phyloP scores from a whole-genome alignment of 805 yeast genomes.

The Candida insectorum region DNA sequence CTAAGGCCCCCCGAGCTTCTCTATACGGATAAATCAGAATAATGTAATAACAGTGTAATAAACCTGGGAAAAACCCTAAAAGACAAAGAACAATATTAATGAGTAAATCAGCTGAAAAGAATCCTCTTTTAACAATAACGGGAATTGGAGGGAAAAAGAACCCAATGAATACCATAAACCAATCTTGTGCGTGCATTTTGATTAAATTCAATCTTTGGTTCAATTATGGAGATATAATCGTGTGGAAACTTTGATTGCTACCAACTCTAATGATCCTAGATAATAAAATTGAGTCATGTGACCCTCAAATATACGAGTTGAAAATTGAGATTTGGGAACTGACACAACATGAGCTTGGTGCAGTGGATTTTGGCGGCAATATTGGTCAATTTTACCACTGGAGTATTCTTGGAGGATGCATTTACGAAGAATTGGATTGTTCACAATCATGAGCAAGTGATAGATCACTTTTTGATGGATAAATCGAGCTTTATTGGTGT shows the following conservation, averaged over 20 bases:
- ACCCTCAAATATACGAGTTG: constrained; percentile 14
- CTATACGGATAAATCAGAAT: constrained; percentile 65
- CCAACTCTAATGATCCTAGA: too few species aligned
- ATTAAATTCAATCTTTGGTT: background rate
- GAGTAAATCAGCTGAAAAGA: constrained; percentile 64
- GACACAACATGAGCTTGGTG: too few species aligned
- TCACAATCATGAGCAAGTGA: constrained; percentile 8
- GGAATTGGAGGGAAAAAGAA: constrained; percentile 76
- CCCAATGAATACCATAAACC: constrained; percentile 65
- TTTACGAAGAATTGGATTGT: constrained; percentile 13
- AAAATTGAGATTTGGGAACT: background rate
- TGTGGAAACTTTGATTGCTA: too few species aligned
- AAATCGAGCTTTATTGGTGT: background rate
- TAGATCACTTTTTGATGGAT: constrained; percentile 4
- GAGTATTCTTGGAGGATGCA: constrained; percentile 12
- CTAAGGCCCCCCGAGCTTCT: constrained; percentile 23
- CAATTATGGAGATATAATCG: background rate
- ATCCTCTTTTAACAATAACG: constrained; percentile 68
- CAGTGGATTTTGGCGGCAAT: too few species aligned
- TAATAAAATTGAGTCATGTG: too few species aligned
- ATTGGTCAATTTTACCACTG: too few species aligned
- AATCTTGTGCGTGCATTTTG: constrained; percentile 47
- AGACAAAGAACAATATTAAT: constrained; percentile 70
- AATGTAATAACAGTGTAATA: constrained; percentile 74
- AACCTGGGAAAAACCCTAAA: constrained; percentile 74